These are phyloP conservation scores for Lentinula sp. DNA, from an alignment of 768 basidiomycete genomes.

Conservation along the genomic window DNA sequence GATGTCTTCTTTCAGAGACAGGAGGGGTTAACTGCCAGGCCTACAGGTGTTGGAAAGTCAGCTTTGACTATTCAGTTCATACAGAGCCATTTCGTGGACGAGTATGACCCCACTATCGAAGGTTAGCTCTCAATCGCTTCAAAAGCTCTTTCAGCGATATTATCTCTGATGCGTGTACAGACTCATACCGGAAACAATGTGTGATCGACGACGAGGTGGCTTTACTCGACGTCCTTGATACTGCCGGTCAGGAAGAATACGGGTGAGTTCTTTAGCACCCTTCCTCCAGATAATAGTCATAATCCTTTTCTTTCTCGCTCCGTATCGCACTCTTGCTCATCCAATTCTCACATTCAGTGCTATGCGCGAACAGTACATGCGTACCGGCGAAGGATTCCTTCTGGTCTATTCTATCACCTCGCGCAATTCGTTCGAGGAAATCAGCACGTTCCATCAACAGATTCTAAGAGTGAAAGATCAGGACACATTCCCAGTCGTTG, in stretches of 20 bases:
- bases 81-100: conserved; percentile 90
- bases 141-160: neutral
- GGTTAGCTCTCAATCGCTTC: conserved; percentile 32
- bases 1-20: neutral
- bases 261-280: conserved; percentile 49
- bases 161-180: conserved; percentile 28
- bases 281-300: neutral
- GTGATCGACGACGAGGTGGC: conserved; percentile 99
- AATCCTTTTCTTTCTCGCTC: too few species aligned
- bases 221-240: conserved; percentile 92
- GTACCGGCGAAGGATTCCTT: conserved; percentile 95
- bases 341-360: conserved; percentile 44
- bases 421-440: conserved; percentile 95
- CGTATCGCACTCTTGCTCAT: too few species aligned
- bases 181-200: conserved; percentile 96
- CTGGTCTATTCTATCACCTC: conserved; percentile 99
- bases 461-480: conserved; percentile 96
- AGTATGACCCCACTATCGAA: conserved; percentile 95
- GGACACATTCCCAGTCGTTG: conserved; percentile 90
- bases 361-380: conserved; percentile 99
- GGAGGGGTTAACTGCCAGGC: neutral
- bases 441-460: conserved; percentile 92
- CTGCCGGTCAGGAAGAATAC: conserved; percentile 98
- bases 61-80: conserved; percentile 98
- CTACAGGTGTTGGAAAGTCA: conserved; percentile 55